Conservation (phyloP, 441 rosid genomes). For the Populus hybrid region DNA sequence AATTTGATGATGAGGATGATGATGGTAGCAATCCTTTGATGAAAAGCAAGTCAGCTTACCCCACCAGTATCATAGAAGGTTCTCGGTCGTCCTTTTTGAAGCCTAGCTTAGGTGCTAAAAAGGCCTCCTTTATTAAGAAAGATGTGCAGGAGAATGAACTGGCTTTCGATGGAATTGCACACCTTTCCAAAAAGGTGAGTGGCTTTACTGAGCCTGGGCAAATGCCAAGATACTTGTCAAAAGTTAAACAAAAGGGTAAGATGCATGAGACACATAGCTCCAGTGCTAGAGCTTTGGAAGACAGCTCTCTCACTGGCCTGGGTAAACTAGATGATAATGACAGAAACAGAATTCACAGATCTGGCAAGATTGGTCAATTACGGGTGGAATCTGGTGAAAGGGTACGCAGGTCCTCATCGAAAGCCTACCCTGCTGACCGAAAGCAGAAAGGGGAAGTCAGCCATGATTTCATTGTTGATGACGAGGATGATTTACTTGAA, state of each 20-base stretch:
- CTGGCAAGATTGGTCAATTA: conserved; percentile 47
- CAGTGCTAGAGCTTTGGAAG: conserved; percentile 41
- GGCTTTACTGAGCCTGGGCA: conserved; percentile 40
- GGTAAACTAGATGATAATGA: conserved; percentile 41
- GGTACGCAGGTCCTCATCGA: conserved; percentile 40
- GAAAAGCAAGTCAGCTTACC: conserved; percentile 49
- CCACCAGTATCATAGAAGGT: conserved; percentile 42
- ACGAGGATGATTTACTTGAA: conserved; percentile 52
- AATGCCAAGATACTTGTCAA: conserved; percentile 42
- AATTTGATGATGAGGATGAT: conserved; percentile 39
- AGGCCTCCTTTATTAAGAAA: conserved; percentile 44
- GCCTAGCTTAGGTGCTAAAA: conserved; percentile 46
- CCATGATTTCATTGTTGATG: conserved; percentile 37
- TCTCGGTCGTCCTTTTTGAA: conserved; percentile 48
- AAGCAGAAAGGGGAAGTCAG: conserved; percentile 48
- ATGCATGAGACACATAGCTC: conserved; percentile 47
- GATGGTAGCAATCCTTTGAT: conserved; percentile 47
- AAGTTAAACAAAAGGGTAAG: conserved; percentile 75
- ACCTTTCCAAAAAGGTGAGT: conserved; percentile 35
- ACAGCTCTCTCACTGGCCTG: conserved; percentile 30
- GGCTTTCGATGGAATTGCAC: conserved; percentile 41
- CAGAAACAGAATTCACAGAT: conserved; percentile 37
- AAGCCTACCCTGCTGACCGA: conserved; percentile 49
- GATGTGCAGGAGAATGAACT: conserved; percentile 38
- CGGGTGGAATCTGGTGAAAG: conserved; percentile 52